phyloP scores from a whole-genome alignment of 768 basidiomycete species.

The Kwoniella mangroviensis region DNA sequence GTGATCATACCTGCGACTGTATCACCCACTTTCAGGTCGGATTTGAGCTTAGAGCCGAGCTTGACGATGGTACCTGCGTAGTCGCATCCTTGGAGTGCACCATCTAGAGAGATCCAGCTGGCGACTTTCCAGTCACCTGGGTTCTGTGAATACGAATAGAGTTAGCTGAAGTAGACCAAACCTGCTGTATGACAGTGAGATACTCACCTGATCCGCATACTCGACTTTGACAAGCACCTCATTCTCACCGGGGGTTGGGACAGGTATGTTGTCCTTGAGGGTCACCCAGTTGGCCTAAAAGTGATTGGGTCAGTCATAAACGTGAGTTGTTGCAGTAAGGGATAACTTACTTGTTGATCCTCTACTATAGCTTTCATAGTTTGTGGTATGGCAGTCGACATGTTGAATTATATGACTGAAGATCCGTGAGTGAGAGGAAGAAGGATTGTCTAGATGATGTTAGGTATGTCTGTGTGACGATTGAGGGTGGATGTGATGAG shows the following conservation, averaged over 20 bases:
- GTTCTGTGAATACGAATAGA: slow-evolving; percentile 18
- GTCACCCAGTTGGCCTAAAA: slow-evolving; percentile 22
- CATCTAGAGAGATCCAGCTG: slow-evolving; percentile 20
- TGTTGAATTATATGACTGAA: not conserved
- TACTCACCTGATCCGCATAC: slow-evolving; percentile 41
- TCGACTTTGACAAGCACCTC: slow-evolving; percentile 50
- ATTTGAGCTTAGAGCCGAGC: slow-evolving; percentile 22
- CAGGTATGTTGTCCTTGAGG: slow-evolving; percentile 26
- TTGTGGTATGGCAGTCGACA: slow-evolving; percentile 18
- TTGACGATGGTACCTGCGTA: slow-evolving; percentile 40
- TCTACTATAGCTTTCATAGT: slow-evolving; percentile 41
- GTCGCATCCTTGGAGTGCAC: slow-evolving; percentile 45
- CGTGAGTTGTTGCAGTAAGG: not conserved
- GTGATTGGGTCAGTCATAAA: not conserved
- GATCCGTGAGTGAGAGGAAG: not conserved
- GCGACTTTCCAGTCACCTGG: slow-evolving; percentile 44
- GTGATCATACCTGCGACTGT: slow-evolving; percentile 42
- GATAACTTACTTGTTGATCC: slow-evolving; percentile 23
- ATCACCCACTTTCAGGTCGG: slow-evolving; percentile 34
- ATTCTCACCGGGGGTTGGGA: slow-evolving; percentile 31
- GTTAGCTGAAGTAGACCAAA: not conserved
- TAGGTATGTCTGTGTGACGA: not conserved
- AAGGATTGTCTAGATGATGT: not conserved
- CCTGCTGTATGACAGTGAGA: slow-evolving; percentile 4
- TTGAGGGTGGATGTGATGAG: no score